These are phyloP conservation scores for Aureobasidium zeae DNA, from an alignment of 2,329 filamentous ascomycete genomes.

Conservation along the genomic window DNA sequence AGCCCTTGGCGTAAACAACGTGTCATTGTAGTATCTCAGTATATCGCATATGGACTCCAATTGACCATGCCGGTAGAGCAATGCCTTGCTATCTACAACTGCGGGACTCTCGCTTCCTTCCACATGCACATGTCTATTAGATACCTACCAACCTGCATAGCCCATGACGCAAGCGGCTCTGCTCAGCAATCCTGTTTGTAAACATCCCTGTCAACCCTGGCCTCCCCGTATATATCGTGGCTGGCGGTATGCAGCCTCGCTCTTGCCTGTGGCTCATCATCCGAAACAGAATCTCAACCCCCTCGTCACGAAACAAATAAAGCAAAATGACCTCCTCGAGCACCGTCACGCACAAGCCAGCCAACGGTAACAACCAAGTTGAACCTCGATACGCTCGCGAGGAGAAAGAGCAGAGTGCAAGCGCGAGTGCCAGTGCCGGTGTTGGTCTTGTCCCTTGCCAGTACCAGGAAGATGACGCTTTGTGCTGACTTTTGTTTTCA, in stretches of 20 bases:
- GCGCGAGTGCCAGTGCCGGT: slow-evolving; percentile 28
- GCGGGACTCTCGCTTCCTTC: no score
- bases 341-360: slow-evolving; percentile 17
- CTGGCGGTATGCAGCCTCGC: background rate
- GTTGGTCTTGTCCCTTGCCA: background rate
- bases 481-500: background rate
- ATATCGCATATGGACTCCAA: no score
- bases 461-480: no score
- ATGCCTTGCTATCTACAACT: no score
- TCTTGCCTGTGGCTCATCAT: slow-evolving; percentile 2
- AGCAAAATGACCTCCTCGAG: slow-evolving; percentile 19
- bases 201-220: slow-evolving; percentile 8
- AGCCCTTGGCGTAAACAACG: no score
- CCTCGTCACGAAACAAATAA: background rate
- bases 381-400: slow-evolving; percentile 18
- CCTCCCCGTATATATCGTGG: slow-evolving; percentile 8
- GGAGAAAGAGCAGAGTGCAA: slow-evolving; percentile 26
- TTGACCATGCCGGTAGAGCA: no score
- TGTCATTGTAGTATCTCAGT: no score
- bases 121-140: no score
- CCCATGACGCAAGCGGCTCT: slow-evolving; percentile 14
- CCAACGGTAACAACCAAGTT: slow-evolving; percentile 6
- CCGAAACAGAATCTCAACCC: background rate
- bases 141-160: background rate
- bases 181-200: slow-evolving; percentile 12